Evolutionary conservation across 768 basidiomycete species (phyloP).

Genomic region (Suillus alpinus): DNA sequence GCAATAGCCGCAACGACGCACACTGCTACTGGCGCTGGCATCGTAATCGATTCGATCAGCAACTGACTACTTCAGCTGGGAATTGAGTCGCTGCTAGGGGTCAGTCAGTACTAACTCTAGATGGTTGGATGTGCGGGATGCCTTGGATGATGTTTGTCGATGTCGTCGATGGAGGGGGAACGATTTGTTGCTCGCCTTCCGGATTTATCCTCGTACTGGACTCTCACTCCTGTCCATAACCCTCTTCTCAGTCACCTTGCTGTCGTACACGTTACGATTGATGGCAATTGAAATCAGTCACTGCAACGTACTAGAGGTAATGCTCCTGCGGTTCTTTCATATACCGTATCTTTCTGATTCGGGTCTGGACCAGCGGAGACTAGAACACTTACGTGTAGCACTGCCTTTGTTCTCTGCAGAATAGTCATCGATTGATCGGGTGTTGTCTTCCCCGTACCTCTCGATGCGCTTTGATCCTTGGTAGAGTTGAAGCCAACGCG

Average conservation of each 20-base stretch:
- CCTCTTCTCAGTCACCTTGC: conserved; percentile 1
- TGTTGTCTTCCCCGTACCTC: neutral
- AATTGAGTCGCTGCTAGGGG: neutral
- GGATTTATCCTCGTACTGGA: neutral
- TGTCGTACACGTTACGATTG: neutral
- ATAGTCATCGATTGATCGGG: neutral
- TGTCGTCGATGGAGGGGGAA: neutral
- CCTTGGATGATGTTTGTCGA: neutral
- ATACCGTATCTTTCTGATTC: neutral
- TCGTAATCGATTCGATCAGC: neutral
- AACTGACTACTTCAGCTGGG: neutral
- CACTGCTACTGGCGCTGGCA: conserved; percentile 37
- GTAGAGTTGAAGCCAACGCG: neutral
- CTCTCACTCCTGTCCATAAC: neutral
- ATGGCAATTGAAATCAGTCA: neutral
- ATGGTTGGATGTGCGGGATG: neutral
- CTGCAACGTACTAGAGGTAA: conserved; percentile 1
- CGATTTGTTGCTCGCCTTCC: neutral
- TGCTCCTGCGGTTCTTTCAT: neutral
- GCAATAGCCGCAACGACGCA: conserved; percentile 51
- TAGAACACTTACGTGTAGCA: neutral
- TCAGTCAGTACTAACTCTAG: neutral
- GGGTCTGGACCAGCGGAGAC: neutral
- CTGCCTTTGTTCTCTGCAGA: neutral
- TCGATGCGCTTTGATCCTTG: neutral